These are phyloP conservation scores for Dendrobium officinale DNA, from an alignment of 106 monocot genomes.

Conservation along the genomic window DNA sequence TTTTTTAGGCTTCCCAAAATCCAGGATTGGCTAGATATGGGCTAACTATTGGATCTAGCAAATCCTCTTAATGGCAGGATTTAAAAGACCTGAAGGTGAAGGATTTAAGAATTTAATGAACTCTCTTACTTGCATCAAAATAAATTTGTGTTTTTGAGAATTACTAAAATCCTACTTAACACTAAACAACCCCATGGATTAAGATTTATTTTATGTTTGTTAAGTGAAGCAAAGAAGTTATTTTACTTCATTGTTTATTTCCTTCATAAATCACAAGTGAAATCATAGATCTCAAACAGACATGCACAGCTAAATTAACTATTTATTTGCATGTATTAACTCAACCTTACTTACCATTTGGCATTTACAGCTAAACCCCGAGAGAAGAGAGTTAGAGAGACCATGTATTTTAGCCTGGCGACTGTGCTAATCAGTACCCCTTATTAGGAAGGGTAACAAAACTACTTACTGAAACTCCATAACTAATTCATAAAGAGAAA, in stretches of 20 bases:
- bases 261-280: not conserved
- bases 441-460: not conserved
- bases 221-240: not conserved
- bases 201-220: too few relatives aligned
- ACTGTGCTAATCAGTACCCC: too few relatives aligned
- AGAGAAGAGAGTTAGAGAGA: not conserved
- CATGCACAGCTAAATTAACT: not conserved
- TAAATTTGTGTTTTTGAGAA: not conserved
- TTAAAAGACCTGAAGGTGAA: not conserved
- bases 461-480: not conserved
- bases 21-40: not conserved
- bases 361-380: too few relatives aligned
- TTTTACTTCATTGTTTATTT: not conserved
- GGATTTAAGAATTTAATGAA: not conserved
- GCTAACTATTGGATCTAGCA: not conserved
- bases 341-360: not conserved
- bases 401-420: not conserved
- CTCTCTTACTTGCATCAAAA: not conserved
- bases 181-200: not conserved
- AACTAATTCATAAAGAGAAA: not conserved
- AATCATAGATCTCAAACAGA: not conserved
- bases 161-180: not conserved
- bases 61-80: not conserved
- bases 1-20: too few relatives aligned
- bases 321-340: not conserved